A percentile compares a stretch with the other conserved stretches of the same genome.
Conservation (phyloP, 1,284 basidiomycete species). For the Trichosporon coremiiforme region DNA sequence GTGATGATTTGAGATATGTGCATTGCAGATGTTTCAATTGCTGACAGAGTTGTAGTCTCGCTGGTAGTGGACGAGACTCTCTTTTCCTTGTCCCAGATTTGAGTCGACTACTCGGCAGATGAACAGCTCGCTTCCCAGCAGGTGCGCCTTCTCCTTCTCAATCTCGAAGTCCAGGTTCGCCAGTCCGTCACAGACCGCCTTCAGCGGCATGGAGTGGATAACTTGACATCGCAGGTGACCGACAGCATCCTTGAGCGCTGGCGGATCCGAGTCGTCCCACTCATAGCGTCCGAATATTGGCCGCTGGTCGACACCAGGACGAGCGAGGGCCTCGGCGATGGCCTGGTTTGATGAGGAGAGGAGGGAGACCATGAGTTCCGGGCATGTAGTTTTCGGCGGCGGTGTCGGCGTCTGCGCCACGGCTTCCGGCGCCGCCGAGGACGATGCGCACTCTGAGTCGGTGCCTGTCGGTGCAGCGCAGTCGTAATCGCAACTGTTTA, state of each 20-base stretch:
- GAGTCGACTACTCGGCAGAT: conserved; percentile 49
- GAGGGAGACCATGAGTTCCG: conserved; percentile 42
- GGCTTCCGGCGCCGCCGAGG: neutral
- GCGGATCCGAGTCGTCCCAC: conserved; percentile 33
- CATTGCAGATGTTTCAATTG: neutral
- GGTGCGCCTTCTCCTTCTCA: conserved; percentile 17
- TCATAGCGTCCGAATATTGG: conserved; percentile 34
- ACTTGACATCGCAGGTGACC: conserved; percentile 42
- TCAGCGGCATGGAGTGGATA: conserved; percentile 34
- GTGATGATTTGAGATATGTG: conserved; percentile 8
- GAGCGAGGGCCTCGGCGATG: conserved; percentile 43
- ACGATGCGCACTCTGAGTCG: conserved; percentile 10
- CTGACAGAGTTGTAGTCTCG: conserved; percentile 36
- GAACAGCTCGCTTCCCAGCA: conserved; percentile 50
- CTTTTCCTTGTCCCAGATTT: conserved; percentile 20
- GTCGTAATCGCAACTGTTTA: neutral
- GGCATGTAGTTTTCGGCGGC: neutral
- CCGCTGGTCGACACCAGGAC: conserved; percentile 38
- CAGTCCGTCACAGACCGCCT: conserved; percentile 27
- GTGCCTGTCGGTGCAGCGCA: neutral
- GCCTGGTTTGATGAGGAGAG: conserved; percentile 36
- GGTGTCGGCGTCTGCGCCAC: neutral
- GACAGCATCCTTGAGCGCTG: conserved; percentile 31
- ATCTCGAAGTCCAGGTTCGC: conserved; percentile 13
- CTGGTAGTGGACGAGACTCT: conserved; percentile 46